Base-by-base conservation (phyloP, 306 rosid species). In the Senna tora region DNA sequence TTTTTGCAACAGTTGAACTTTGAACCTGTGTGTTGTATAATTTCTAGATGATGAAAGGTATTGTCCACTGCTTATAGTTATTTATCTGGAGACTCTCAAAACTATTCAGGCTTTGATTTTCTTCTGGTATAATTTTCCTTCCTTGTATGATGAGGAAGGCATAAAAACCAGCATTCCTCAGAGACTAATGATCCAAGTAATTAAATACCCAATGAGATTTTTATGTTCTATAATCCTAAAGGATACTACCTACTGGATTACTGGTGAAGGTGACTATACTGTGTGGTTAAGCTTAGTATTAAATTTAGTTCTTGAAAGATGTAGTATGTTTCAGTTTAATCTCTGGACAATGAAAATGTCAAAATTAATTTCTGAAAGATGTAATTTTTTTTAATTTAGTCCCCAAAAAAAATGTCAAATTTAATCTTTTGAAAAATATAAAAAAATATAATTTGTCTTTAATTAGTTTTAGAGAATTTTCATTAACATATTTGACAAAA, bases 21-120 rank as follows among this genome's bases (percentile, higher is more conserved):
- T 78, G 56, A 75, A 59, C 30, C n/a, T 36, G 4, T 43, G 11
- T 62, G 67, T 67, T 85, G 82, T 79, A 63, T 66, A 84, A 82
- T 75, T 58, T 79, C 73, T 71, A 12, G 63, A 68, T 74, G 82
- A 49, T 75, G 68, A 69, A 81, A 59, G 50, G 30, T 65, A 41
- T 22, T 51, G 14, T 59, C 53, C 21, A 57, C 47, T 61, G 67
- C n/a, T 17, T 61, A 61, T 61, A 61, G 19, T 61, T 36, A 61
- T 61, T 36, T 61, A 61, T 61, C 49, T 9, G 4, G 20, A 61
- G 67, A 58, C 64, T 61, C 46, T 3, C 36, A 56, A n/a, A n/a
- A 22, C n/a, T 49, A 33, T 82, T 65, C 57, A 41, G 66, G 51
- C 32, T 41, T 34, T 64, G 21, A 13, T 74, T 43, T 80, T 36